A percentile compares a stretch with the other conserved stretches of the same genome.
phyloP scores from a whole-genome alignment of 768 basidiomycete genomes.

The Termitomyces sp. region DNA sequence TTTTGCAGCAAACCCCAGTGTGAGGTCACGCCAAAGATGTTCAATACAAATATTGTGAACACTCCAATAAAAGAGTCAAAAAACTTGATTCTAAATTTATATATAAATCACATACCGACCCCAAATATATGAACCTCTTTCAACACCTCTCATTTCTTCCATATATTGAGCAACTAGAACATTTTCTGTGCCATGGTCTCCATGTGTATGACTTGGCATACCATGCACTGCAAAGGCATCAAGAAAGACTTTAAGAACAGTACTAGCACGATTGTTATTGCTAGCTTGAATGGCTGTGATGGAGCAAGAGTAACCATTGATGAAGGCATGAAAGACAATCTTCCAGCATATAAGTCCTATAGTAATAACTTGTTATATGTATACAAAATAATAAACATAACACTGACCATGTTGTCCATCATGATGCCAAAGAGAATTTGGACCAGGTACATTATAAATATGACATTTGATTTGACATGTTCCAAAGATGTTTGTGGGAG shows the following conservation, averaged over 20 bases:
- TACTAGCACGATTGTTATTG: conserved; percentile 26
- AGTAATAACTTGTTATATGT: no score
- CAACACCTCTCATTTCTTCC: conserved; percentile 12
- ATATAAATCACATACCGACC: conserved; percentile 18
- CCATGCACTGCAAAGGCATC: conserved; percentile 18
- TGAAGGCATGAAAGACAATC: no score
- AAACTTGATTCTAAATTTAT: neutral
- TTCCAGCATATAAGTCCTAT: no score
- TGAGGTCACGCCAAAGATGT: neutral
- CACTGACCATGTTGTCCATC: conserved; percentile 31
- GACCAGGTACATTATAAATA: conserved; percentile 21
- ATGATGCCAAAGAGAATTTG: conserved; percentile 30
- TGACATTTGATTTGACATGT: conserved; percentile 14
- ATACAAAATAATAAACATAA: neutral
- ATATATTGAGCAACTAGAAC: conserved; percentile 27
- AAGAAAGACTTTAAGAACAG: conserved; percentile 29
- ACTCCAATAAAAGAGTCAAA: neutral
- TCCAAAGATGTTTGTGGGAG: conserved; percentile 8
- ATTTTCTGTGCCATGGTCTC: conserved; percentile 36
- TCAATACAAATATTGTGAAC: neutral
- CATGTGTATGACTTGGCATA: conserved; percentile 23
- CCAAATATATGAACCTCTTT: conserved; percentile 29
- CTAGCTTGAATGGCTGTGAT: no score
- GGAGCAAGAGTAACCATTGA: no score
- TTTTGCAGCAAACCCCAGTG: neutral